Base-by-base conservation (phyloP, 441 rosid genomes). In the Erodium chrysanthum region DNA sequence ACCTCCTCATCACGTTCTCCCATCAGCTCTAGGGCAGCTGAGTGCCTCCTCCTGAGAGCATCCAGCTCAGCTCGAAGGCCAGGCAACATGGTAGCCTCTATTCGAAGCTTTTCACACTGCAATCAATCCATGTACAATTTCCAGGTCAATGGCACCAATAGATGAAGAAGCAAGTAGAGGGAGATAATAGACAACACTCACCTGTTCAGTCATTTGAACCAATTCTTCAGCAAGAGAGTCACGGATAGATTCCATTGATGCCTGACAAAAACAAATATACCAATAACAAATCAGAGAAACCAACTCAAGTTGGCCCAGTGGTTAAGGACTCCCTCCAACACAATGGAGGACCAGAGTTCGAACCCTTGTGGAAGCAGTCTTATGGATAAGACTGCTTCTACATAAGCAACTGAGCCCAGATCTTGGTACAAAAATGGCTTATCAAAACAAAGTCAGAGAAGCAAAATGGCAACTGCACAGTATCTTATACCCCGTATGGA, bases 1-100 rank as follows among this genome's bases (percentile, higher is more conserved):
- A 95, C 99, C 93, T 92, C 98, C 82, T 95, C 99, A 52, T 95
- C 99, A 70, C 96, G 95, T 79, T 95, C 99, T 65, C 99, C 99
- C 98, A 92, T 95, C 69, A 90, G 84, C 85, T 95, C 99, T 81
- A 95, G 74, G 0, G 99, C 97, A 74, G 98, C 97, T 20, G 97
- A 73, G 79, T 95, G 97, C 78, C 98, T 86, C 79, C 86, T 80
- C 75, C 99, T 87, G 50, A 94, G 78, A 60, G 92, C 96, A 73
- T 94, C 97, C 44, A 92, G 84, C 84, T 95, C 99, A 65, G 95
- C 99, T 68, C 81, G 84, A 71, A 92, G 68, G 37, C 97, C 89
- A 63, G 98, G 97, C 71, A 95, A 74, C 69, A 66, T 74, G 22
- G 82, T 81, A 40, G 97, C 91, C 74, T 90, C 97, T 18, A 85